phyloP scores from a whole-genome alignment of 148 eudicot genomes.

The Mesembryanthemum crystallinum region DNA sequence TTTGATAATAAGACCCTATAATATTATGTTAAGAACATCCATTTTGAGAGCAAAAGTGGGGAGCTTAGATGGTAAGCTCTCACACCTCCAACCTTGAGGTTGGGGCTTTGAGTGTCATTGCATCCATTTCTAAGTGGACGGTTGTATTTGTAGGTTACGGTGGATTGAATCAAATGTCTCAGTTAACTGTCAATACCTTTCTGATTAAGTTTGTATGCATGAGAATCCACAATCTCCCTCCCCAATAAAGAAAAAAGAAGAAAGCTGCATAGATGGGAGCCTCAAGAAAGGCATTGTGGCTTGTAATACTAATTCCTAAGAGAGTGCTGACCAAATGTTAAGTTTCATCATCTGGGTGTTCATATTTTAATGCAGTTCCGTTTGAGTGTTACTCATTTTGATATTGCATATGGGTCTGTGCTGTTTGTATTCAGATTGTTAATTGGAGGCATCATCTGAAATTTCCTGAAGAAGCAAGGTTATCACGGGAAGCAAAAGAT shows the following conservation, averaged over 20 bases:
- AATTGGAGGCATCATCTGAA: slow-evolving; percentile 96
- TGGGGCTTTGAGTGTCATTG: too few species aligned
- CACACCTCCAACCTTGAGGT: too few species aligned
- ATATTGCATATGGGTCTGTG: not conserved
- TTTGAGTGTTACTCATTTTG: not conserved
- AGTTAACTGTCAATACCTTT: not conserved
- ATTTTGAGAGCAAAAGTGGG: too few species aligned
- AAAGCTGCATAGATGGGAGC: not conserved
- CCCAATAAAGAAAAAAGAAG: not conserved
- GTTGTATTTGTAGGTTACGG: too few species aligned
- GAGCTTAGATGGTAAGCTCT: too few species aligned
- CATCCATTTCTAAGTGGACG: too few species aligned
- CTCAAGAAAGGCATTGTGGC: not conserved
- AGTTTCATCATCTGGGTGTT: not conserved
- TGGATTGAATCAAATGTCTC: not conserved
- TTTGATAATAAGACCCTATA: not conserved
- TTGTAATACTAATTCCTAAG: not conserved
- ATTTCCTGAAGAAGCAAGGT: slow-evolving; percentile 96
- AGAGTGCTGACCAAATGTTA: not conserved
- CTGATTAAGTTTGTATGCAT: not conserved
- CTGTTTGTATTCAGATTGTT: slow-evolving; percentile 60
- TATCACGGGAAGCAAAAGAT: slow-evolving; percentile 96
- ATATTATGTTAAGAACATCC: not conserved
- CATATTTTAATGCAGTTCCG: not conserved
- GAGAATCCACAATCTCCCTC: not conserved